Conservation (phyloP, 2,329 filamentous ascomycete genomes). For the Cadophora sp. region DNA sequence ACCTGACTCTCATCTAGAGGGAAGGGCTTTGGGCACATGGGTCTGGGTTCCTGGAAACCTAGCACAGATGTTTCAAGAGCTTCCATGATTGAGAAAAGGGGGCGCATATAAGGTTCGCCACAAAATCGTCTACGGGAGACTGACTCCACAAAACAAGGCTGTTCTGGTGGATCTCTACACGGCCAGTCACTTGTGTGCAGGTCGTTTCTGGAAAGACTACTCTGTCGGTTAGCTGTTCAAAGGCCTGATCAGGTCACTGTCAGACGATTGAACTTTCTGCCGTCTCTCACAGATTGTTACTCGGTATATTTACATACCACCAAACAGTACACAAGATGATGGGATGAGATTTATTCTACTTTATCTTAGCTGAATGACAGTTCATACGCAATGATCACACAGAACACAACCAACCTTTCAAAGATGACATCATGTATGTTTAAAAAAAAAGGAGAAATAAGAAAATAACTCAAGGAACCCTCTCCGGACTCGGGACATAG, state of each 20-base stretch:
- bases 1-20: not conserved
- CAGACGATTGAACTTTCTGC: slow-evolving; percentile 2
- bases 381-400: no score
- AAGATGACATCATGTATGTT: no score
- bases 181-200: not conserved
- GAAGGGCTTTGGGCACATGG: not conserved
- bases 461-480: not conserved
- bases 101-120: slow-evolving; percentile 12
- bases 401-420: no score
- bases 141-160: slow-evolving; percentile 12
- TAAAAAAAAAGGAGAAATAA: no score
- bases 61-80: slow-evolving; percentile 15
- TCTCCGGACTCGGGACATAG: slow-evolving; percentile 8
- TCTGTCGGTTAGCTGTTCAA: not conserved
- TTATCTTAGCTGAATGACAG: no score
- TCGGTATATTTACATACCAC: not conserved
- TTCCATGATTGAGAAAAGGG: slow-evolving; percentile 13
- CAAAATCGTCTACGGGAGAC: not conserved
- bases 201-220: not conserved
- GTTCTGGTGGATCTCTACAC: not conserved
- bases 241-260: not conserved
- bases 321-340: no score
- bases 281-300: not conserved
- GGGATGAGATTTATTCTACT: no score
- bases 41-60: not conserved